Base-by-base conservation (phyloP, 768 basidiomycete genomes). In the Boletus sp. region DNA sequence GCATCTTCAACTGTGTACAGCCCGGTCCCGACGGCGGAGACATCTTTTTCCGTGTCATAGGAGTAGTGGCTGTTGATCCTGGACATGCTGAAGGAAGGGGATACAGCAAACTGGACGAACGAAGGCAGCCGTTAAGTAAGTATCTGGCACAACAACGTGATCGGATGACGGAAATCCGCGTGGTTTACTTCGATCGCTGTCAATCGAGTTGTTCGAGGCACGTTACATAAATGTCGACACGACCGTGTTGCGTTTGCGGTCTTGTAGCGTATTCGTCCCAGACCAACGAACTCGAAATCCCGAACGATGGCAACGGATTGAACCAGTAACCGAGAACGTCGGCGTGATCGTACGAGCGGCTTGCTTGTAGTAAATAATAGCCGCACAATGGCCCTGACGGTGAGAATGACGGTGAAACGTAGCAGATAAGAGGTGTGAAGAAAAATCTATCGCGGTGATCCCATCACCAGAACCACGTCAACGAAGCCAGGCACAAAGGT, bases 21-120 rank as follows among this genome's bases (percentile, higher is more conserved):
- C 19, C 57, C 42, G 8, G 47, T 7, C 34, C 34, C 38, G 27
- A 48, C 50, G 14, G 21, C 11, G 14, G 21, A 5, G 19, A 19
- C 14, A 23, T 29, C 62, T 33, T 60, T 63, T 50, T 72, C 68
- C 43, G 49, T 53, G 44, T 70, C 68, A 13, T 60, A 44, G 6
- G 32, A 51, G 1, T 42, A 40, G 1, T 35, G 21, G 13, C 17
- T 37, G 23, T 5, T 23, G 29, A 41, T 50, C 27, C 47, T 50
- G 29, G 30, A 39, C 62, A 64, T 67, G 33, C 2, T 15, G 42
- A 39, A 13, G 34, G 21, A 7, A 21, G 19, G 15, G 23, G 41
- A 7, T 5, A 13, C 1, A 37, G 9, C 3, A 13, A 14, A 3
- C 30, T 13, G 6, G 19, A 13, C 25, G 10, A 34, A 21, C 3